Evolutionary conservation across 768 basidiomycete species (phyloP), one percentile per base, ranked within the genome.

Genomic region (Dentipellis sp.): DNA sequence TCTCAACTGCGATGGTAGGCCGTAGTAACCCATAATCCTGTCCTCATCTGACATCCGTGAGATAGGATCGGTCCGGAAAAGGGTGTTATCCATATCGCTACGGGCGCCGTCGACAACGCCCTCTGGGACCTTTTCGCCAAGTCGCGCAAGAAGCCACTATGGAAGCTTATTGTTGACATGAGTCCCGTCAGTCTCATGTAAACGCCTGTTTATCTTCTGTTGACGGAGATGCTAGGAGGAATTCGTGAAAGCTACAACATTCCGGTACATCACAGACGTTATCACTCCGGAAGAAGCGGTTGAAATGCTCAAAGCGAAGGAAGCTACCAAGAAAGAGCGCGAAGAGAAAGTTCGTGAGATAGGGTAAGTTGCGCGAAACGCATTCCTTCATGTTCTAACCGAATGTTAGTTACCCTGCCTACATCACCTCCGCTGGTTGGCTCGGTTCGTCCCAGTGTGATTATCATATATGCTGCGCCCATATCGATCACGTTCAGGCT

Each of bases 121-220:
- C 65, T 95, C 2, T 97, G 94, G 94, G 94, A 97, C 65, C 83
- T 95, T 82, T 92, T 83, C 61, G 91, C 91, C 2, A 81, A 86
- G 50, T 75, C 84, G 23, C 72, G 86, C 61, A 74, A 78, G 53
- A 95, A 95, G 70, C 94, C 94, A 5, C 71, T 97, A 3, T 97
- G 94, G 94, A 94, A 97, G 67, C 77, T 97, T 14, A 78, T 97
- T 50, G 86, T 86, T 1, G 94, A 97, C 64, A 92, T 97, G 74
- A 87, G 88, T 7, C 86, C 91, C 1, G 86, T 82, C 42, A 55
- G 72, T 62, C 54, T 45, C 14, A 6, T 49, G 48, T 16, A 6
- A 21, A 45, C 21, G 23, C 50, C 34, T 38, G 22, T 17, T 14
- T 48, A 38, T 16, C 47, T 19, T 22, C 42, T 11, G 29, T 22